These are phyloP conservation scores for Venturia oleaginea DNA, from an alignment of 2,329 filamentous ascomycete species.

Conservation along the genomic window DNA sequence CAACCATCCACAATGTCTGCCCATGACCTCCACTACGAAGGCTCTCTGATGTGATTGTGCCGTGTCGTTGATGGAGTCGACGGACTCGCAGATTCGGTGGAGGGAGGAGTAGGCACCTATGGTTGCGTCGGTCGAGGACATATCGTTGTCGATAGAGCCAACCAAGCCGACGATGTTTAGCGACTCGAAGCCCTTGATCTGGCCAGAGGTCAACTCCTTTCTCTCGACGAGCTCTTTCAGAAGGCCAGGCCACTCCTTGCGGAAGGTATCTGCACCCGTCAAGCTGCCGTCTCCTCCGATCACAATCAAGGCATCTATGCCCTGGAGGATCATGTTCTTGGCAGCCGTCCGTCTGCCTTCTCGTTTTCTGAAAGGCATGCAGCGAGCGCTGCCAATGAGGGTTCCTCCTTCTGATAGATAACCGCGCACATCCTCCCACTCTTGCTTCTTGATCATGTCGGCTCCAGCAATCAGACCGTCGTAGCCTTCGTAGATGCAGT, in stretches of 20 bases:
- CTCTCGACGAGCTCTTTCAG: slow-evolving; percentile 73
- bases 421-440: slow-evolving; percentile 89
- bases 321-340: slow-evolving; percentile 77
- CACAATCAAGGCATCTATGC: slow-evolving; percentile 93
- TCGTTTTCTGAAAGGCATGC: slow-evolving; percentile 85
- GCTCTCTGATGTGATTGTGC: slow-evolving; percentile 89
- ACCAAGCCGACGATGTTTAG: slow-evolving; percentile 96
- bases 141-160: slow-evolving; percentile 96
- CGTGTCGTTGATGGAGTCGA: slow-evolving; percentile 95
- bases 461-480: slow-evolving; percentile 88
- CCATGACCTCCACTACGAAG: slow-evolving; percentile 98
- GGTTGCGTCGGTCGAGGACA: slow-evolving; percentile 93
- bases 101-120: slow-evolving; percentile 95
- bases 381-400: slow-evolving; percentile 88
- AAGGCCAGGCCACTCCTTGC: slow-evolving; percentile 82
- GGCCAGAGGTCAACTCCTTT: slow-evolving; percentile 59
- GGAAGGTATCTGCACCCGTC: slow-evolving; percentile 90
- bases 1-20: slow-evolving; percentile 93
- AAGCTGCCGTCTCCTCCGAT: slow-evolving; percentile 95
- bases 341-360: slow-evolving; percentile 74
- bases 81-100: slow-evolving; percentile 84
- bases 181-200: slow-evolving; percentile 68
- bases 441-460: slow-evolving; percentile 76
- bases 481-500: slow-evolving; percentile 74
- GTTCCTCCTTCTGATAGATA: slow-evolving; percentile 92